phyloP scores from a whole-genome alignment of 2,329 filamentous ascomycete species.

The Ploettnerulaceae sp. region DNA sequence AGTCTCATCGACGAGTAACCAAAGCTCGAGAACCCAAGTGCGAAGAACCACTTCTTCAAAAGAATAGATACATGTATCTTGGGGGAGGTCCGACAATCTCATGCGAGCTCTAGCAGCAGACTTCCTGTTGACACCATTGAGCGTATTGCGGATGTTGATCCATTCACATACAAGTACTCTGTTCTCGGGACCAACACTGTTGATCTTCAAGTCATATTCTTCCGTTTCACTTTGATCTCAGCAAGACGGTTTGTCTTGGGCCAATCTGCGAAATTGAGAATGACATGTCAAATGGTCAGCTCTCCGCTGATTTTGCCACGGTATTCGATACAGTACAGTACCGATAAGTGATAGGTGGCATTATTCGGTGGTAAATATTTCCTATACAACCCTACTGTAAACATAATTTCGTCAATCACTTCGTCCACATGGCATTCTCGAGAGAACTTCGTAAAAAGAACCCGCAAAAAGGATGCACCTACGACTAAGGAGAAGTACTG shows the following conservation, averaged over 20 bases:
- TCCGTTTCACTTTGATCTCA: slow-evolving; percentile 54
- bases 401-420: slow-evolving; percentile 45
- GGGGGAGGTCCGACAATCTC: slow-evolving; percentile 30
- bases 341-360: slow-evolving; percentile 18
- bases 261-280: slow-evolving; percentile 37
- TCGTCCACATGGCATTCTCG: slow-evolving; percentile 38
- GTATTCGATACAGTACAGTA: slow-evolving; percentile 45
- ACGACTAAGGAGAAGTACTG: slow-evolving; percentile 34
- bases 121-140: slow-evolving; percentile 31
- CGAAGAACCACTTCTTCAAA: slow-evolving; percentile 22
- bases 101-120: slow-evolving; percentile 24
- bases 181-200: slow-evolving; percentile 39
- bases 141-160: slow-evolving; percentile 33
- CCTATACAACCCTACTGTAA: slow-evolving; percentile 30
- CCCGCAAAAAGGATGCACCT: slow-evolving; percentile 29
- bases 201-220: slow-evolving; percentile 60
- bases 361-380: slow-evolving; percentile 23
- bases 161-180: slow-evolving; percentile 26
- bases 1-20: slow-evolving; percentile 17
- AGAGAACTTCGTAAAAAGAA: slow-evolving; percentile 24
- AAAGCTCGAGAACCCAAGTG: slow-evolving; percentile 28
- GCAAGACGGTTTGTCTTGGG: slow-evolving; percentile 50
- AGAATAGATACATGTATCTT: slow-evolving; percentile 23
- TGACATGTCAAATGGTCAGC: background rate
- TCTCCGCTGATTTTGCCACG: slow-evolving; percentile 38